Conservation (phyloP, 2,329 filamentous ascomycete genomes). For the Claviceps pazoutovae region DNA sequence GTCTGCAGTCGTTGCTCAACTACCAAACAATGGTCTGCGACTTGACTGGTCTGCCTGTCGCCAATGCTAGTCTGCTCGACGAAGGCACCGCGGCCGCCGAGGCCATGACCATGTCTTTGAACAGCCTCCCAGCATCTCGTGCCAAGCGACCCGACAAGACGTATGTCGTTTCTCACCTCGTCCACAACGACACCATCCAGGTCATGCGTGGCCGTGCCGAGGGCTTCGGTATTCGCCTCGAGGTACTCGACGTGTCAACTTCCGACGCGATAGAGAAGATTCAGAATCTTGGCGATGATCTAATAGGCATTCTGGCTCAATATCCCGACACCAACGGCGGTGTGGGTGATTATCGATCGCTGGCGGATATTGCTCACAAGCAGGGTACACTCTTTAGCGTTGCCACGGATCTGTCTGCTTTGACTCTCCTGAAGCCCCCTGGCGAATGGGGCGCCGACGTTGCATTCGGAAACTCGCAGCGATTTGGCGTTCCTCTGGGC, state of each 20-base stretch:
- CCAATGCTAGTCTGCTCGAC: slow-evolving; percentile 83
- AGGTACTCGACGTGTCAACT: slow-evolving; percentile 56
- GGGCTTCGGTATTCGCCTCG: slow-evolving; percentile 77
- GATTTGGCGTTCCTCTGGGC: slow-evolving; percentile 83
- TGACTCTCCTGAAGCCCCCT: slow-evolving; percentile 77
- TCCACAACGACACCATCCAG: slow-evolving; percentile 74
- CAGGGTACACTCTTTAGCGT: slow-evolving; percentile 70
- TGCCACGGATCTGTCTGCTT: slow-evolving; percentile 75
- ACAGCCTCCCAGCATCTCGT: slow-evolving; percentile 54
- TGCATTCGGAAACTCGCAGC: slow-evolving; percentile 83
- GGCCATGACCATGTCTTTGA: slow-evolving; percentile 87
- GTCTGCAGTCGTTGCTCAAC: slow-evolving; percentile 83
- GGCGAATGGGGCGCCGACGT: slow-evolving; percentile 93
- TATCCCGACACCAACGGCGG: slow-evolving; percentile 84
- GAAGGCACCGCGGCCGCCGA: slow-evolving; percentile 88
- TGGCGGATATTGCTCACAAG: slow-evolving; percentile 67
- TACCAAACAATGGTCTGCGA: slow-evolving; percentile 90
- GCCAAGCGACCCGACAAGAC: slow-evolving; percentile 65
- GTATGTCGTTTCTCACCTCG: slow-evolving; percentile 68
- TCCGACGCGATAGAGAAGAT: slow-evolving; percentile 48
- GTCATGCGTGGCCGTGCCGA: slow-evolving; percentile 76
- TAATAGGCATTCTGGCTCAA: slow-evolving; percentile 85
- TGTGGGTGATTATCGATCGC: slow-evolving; percentile 56
- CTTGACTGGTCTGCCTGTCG: slow-evolving; percentile 71
- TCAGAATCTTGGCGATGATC: slow-evolving; percentile 60